phyloP scores from a whole-genome alignment of 225 moss, liverwort and hornwort genomes.

The Marchantia paleacea region DNA sequence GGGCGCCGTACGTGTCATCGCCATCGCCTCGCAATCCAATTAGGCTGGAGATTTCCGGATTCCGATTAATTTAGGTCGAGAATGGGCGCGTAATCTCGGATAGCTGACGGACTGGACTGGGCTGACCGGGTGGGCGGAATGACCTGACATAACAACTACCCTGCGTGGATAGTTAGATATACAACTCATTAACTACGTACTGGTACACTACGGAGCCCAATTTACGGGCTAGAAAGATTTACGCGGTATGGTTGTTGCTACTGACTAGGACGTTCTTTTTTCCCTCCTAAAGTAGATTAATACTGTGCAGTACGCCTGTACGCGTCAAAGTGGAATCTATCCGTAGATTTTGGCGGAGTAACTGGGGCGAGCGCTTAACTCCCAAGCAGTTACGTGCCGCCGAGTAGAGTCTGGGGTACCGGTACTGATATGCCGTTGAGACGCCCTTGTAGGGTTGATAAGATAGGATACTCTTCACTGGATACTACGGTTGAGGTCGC shows the following conservation, averaged over 20 bases:
- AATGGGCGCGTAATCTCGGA: no score
- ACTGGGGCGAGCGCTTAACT: neutral
- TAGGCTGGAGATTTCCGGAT: no score
- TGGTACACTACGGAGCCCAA: neutral
- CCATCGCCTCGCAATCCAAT: no score
- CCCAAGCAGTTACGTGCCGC: constrained; percentile 1
- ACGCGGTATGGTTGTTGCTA: constrained; percentile 5
- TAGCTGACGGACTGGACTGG: no score
- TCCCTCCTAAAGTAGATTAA: neutral
- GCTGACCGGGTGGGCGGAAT: no score
- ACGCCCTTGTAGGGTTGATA: neutral
- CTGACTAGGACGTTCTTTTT: neutral
- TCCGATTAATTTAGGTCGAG: no score
- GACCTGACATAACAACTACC: constrained; percentile 7
- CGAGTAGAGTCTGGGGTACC: neutral
- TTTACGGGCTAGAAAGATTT: neutral
- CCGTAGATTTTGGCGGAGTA: constrained; percentile 4
- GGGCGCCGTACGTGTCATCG: no score
- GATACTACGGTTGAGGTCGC: neutral
- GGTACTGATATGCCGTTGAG: neutral
- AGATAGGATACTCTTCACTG: neutral
- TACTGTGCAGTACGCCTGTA: neutral
- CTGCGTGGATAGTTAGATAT: neutral
- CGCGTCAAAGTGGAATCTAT: neutral
- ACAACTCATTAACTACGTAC: neutral